Evolutionary conservation across 2,329 filamentous ascomycete species (phyloP).

Genomic region (Scedosporium apiospermum): DNA sequence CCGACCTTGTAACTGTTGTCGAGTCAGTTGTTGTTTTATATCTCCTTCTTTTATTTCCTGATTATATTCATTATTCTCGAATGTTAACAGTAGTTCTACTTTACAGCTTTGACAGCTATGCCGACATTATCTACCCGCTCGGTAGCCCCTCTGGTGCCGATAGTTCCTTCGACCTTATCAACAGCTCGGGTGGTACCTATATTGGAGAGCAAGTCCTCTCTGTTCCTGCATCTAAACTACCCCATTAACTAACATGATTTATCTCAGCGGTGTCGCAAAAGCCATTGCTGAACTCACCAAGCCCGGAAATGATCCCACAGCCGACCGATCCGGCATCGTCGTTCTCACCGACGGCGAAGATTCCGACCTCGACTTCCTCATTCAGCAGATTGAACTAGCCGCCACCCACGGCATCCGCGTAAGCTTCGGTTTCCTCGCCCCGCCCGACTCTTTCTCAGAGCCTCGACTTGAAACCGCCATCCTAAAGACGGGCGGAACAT

Average conservation of each 20-base stretch:
- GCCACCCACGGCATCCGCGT: conserved; percentile 11
- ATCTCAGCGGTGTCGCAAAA: conserved; percentile 9
- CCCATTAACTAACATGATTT: not conserved
- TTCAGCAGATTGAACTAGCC: conserved; percentile 9
- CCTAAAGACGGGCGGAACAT: conserved; percentile 10
- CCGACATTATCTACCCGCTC: conserved; percentile 11
- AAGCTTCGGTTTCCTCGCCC: conserved; percentile 13
- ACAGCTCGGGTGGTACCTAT: conserved; percentile 10
- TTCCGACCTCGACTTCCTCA: conserved; percentile 7
- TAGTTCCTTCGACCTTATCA: conserved; percentile 11
- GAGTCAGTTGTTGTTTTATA: conserved; percentile 9
- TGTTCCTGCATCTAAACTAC: not conserved
- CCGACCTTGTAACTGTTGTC: conserved; percentile 12
- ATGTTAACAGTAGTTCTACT: not conserved
- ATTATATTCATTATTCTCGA: not conserved
- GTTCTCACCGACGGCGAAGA: conserved; percentile 14
- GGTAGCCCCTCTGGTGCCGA: conserved; percentile 10
- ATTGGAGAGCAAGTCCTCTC: conserved; percentile 8
- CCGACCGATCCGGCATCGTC: conserved; percentile 12
- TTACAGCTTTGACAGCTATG: conserved; percentile 10
- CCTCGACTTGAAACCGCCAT: conserved; percentile 9
- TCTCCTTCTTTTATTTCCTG: not conserved
- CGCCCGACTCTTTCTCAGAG: conserved; percentile 6
- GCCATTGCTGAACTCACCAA: conserved; percentile 11
- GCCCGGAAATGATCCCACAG: conserved; percentile 5